phyloP scores from a whole-genome alignment of 1,284 basidiomycete genomes.

The Pyrrhoderma noxium region DNA sequence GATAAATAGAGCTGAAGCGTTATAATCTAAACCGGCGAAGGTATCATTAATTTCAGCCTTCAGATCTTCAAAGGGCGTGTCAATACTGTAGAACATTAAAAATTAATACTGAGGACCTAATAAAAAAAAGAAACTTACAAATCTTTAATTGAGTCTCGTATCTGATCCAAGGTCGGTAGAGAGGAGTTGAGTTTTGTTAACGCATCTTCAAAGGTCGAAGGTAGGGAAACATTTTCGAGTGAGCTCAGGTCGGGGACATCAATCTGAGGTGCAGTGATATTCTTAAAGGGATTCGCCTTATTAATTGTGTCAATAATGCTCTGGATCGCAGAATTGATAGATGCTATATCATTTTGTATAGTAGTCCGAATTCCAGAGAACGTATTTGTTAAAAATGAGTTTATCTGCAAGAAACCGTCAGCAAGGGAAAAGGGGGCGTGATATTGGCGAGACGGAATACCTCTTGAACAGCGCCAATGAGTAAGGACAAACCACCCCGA shows the following conservation, averaged over 20 bases:
- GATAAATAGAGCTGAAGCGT: constrained; percentile 65
- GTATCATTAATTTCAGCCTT: constrained; percentile 86
- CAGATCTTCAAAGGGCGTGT: constrained; percentile 78
- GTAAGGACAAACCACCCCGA: constrained; percentile 68
- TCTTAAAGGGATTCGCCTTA: constrained; percentile 59
- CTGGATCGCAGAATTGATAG: constrained; percentile 66
- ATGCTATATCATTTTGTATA: constrained; percentile 65
- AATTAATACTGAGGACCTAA: background rate
- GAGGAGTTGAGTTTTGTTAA: constrained; percentile 73
- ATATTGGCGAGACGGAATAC: constrained; percentile 37
- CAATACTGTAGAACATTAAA: constrained; percentile 45
- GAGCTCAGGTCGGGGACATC: constrained; percentile 62
- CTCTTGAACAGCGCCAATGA: constrained; percentile 77
- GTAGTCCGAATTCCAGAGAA: constrained; percentile 52
- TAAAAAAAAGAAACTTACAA: constrained; percentile 44
- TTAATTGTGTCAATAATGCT: constrained; percentile 62
- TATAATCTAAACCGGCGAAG: constrained; percentile 62
- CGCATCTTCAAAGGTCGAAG: constrained; percentile 68
- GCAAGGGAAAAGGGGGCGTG: constrained; percentile 5
- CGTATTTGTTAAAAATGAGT: constrained; percentile 54
- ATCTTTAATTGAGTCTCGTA: constrained; percentile 65
- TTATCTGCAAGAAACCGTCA: constrained; percentile 46
- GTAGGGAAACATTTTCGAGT: constrained; percentile 76
- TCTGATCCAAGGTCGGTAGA: constrained; percentile 71
- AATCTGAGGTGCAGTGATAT: constrained; percentile 64